These are phyloP conservation scores for Suillus subaureus DNA, from an alignment of 768 basidiomycete genomes.

Conservation along the genomic window DNA sequence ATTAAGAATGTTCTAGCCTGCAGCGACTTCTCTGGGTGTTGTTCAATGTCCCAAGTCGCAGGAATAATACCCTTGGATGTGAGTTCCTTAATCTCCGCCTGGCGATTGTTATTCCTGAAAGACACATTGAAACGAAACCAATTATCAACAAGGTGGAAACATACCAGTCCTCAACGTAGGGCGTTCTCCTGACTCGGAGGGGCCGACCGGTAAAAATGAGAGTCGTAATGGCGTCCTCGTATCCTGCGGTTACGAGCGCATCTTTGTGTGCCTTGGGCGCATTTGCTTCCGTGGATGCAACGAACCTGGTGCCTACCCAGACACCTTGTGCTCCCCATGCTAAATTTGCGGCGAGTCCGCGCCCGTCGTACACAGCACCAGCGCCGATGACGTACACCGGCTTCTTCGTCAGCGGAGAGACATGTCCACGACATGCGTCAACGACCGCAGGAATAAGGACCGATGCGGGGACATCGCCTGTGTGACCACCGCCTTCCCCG, in stretches of 20 bases:
- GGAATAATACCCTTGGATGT: conserved; percentile 86
- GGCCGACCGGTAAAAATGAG: conserved; percentile 90
- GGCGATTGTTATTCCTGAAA: conserved; percentile 72
- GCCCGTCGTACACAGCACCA: conserved; percentile 89
- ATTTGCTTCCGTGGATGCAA: conserved; percentile 77
- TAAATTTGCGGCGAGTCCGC: conserved; percentile 84
- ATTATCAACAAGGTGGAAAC: conserved; percentile 18
- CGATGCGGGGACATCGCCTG: conserved; percentile 80
- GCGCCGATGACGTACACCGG: conserved; percentile 90
- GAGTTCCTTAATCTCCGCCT: conserved; percentile 80
- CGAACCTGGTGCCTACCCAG: conserved; percentile 90
- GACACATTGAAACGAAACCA: background rate
- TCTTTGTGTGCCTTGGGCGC: conserved; percentile 89
- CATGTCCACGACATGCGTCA: conserved; percentile 76
- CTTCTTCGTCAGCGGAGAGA: conserved; percentile 77
- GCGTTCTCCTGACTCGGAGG: conserved; percentile 79
- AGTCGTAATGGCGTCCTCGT: conserved; percentile 82
- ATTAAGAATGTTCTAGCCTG: conserved; percentile 76
- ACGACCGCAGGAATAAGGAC: conserved; percentile 92
- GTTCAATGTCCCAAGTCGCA: conserved; percentile 65
- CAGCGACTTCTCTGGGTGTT: conserved; percentile 79
- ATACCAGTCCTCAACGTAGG: conserved; percentile 84
- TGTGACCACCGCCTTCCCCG: conserved; percentile 89
- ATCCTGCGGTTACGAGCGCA: conserved; percentile 64
- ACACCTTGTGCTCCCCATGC: conserved; percentile 89